Evolutionary conservation across 257 asterid genomes (phyloP).

Genomic region (Nyctanthes arbortristis): DNA sequence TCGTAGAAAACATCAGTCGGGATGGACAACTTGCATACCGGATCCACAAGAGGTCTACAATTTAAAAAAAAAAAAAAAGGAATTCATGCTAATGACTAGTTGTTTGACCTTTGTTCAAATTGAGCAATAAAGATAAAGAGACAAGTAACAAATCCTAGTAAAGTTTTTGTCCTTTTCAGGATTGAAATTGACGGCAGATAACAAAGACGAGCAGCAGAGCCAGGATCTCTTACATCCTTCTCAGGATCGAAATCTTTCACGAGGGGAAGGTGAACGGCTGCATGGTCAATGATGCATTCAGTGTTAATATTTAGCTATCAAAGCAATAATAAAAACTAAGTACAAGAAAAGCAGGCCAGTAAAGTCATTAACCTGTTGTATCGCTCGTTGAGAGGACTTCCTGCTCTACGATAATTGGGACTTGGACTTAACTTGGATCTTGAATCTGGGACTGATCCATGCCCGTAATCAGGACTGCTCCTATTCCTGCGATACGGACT

Average conservation of each 20-base stretch:
- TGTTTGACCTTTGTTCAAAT: neutral
- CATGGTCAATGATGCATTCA: neutral
- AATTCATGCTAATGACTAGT: constrained; percentile 1
- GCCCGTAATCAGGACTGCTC: constrained; percentile 96
- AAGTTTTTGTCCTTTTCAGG: no score
- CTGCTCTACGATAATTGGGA: constrained; percentile 59
- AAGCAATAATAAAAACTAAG: no score
- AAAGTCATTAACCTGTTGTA: constrained; percentile 46
- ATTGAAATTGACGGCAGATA: neutral
- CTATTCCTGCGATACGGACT: constrained; percentile 76
- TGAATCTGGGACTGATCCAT: constrained; percentile 64
- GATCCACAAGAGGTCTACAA: neutral
- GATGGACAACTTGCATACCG: neutral
- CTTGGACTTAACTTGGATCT: constrained; percentile 59
- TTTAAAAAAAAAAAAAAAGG: no score
- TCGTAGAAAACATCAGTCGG: neutral
- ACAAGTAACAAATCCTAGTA: no score
- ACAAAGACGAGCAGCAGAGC: neutral
- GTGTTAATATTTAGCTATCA: neutral
- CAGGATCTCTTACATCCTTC: constrained; percentile 19
- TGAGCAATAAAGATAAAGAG: constrained; percentile 4
- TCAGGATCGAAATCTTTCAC: constrained; percentile 68
- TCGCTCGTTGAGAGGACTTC: constrained; percentile 60
- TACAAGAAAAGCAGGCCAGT: neutral
- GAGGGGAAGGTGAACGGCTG: constrained; percentile 63